Percentiles rank a stretch among this genome's conserved stretches.
Conservation (phyloP, 495 filamentous ascomycete genomes). For the Hyaloscypha variabilis region DNA sequence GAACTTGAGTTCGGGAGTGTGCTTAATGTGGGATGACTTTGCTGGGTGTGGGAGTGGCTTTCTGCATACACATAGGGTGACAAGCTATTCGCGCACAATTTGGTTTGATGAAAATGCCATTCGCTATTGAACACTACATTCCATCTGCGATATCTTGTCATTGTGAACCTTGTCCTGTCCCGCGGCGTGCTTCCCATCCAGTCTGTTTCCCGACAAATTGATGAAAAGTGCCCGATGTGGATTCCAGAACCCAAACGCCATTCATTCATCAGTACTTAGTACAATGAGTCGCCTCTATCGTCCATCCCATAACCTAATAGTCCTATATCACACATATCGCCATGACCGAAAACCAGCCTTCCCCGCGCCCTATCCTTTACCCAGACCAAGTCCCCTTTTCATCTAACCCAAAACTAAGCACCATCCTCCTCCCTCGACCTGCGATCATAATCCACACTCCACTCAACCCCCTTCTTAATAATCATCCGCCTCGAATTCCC, state of each 20-base stretch:
- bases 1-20: neutral
- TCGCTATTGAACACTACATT: neutral
- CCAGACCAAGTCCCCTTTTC: neutral
- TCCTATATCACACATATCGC: no score
- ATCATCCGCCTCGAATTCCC: slow-evolving; percentile 14
- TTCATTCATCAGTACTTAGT: neutral
- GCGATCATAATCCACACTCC: slow-evolving; percentile 19
- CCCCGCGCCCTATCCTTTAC: no score
- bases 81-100: neutral
- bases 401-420: neutral
- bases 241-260: neutral
- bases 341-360: no score
- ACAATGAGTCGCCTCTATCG: neutral
- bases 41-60: neutral
- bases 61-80: neutral
- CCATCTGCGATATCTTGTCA: no score
- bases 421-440: neutral
- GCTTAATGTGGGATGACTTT: neutral
- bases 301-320: neutral
- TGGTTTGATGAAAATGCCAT: neutral
- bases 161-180: no score
- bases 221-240: no score
- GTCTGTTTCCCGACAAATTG: no score
- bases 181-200: no score
- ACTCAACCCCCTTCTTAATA: slow-evolving; percentile 22